Base-by-base conservation (phyloP, 73 alveolate genomes). In the Blepharisma japonicum region DNA sequence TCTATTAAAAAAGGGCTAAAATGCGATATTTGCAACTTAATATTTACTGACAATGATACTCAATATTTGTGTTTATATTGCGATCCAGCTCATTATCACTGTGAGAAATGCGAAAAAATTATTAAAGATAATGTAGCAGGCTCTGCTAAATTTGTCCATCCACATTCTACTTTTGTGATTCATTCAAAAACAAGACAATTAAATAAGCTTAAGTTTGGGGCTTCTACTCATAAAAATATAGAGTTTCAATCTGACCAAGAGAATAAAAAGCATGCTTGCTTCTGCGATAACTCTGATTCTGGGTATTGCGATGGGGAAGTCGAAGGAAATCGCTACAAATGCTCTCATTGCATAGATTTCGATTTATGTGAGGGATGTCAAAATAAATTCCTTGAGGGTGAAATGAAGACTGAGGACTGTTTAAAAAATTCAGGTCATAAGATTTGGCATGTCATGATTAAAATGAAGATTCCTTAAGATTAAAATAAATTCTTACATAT, bases 351-450 rank as follows among this genome's bases (percentile, higher is more conserved):
- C 53, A 14, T n/a, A 1, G 53, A 61, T 27, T 61, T 11, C 53
- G 77, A 61, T 61, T 61, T 61, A 21, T 61, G 77, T 38, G 77
- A 61, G 4, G 53, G 38, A 14, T 61, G 77, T 38, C 18, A 21
- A 27, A 25, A 61, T 11, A 0, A 25, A 4, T 61, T 9, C 3
- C 42, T 25, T 21, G 42, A 61, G 0, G 77, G 50, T 11, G 77
- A 27, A 61, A 11, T 4, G 4, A 1, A 1, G n/a, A 20, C 67
- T 53, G 4, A 0, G 4, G 23, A 14, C n/a, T 14, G 23, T 14
- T 2, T 20, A 53, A 20, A 11, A 14, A 53, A 53, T 1, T 53
- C 4, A 4, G 67, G 67, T 53, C 67, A 53, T 53, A 53, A 53
- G 23, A 53, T 53, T 14, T 53, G 67, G 67, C 67, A 53, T 53